Evolutionary conservation across 2,329 filamentous ascomycete genomes (phyloP).

Genomic region (Penicillium hesseltinei): DNA sequence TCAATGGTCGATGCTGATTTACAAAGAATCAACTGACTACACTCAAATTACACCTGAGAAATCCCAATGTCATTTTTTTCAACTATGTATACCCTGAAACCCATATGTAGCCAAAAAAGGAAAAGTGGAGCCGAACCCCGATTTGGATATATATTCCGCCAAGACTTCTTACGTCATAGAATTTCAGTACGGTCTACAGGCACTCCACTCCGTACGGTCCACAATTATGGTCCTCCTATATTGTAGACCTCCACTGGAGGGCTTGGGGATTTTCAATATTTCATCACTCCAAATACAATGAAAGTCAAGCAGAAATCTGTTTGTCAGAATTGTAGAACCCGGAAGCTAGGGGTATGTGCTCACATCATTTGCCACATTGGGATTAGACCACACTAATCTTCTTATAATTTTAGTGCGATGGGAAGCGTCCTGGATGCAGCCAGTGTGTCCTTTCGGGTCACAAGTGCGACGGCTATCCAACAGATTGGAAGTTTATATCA

Average conservation of each 20-base stretch:
- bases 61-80: background rate
- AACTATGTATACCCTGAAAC: background rate
- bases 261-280: background rate
- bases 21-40: background rate
- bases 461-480: background rate
- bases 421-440: background rate
- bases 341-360: background rate
- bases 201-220: no score
- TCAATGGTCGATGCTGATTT: background rate
- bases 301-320: background rate
- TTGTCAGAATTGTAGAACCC: background rate
- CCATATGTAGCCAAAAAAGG: background rate
- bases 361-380: background rate
- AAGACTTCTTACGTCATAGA: background rate
- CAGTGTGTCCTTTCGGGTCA: background rate
- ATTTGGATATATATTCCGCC: background rate
- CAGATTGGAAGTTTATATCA: background rate
- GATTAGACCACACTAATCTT: background rate
- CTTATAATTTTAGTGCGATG: background rate
- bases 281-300: background rate
- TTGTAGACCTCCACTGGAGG: background rate
- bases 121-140: background rate
- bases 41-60: background rate
- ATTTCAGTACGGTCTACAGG: no score
- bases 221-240: no score